Evolutionary conservation across 257 asterid genomes (phyloP).

Genomic region (Solanum piurae): DNA sequence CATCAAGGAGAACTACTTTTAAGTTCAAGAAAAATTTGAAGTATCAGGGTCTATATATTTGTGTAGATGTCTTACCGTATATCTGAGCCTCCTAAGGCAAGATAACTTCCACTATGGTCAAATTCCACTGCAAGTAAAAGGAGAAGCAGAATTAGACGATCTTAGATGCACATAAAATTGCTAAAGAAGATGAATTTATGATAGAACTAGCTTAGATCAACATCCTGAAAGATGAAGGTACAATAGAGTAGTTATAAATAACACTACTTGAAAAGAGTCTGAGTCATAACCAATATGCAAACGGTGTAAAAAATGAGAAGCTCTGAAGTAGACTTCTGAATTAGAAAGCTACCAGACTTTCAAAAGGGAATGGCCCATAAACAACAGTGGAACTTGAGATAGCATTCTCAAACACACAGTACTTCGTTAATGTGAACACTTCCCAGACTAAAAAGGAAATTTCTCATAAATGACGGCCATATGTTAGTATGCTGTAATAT

Average conservation of each 20-base stretch:
- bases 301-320: background rate
- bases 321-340: background rate
- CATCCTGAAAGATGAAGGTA: background rate
- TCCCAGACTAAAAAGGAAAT: background rate
- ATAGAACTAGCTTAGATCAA: background rate
- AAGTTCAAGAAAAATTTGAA: background rate
- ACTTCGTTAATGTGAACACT: background rate
- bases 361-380: background rate
- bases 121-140: constrained; percentile 60
- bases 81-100: constrained; percentile 87
- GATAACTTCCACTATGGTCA: constrained; percentile 93
- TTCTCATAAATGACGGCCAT: background rate
- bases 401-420: background rate
- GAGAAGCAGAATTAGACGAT: background rate
- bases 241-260: background rate
- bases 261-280: background rate
- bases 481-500: background rate
- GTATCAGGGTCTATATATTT: background rate
- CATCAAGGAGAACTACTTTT: background rate
- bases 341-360: background rate
- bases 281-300: background rate
- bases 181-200: background rate
- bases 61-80: constrained; percentile 34
- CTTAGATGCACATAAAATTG: background rate
- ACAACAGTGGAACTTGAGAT: background rate